Conservation (phyloP, 768 basidiomycete species). For the Udeniomyces megalosporus region DNA sequence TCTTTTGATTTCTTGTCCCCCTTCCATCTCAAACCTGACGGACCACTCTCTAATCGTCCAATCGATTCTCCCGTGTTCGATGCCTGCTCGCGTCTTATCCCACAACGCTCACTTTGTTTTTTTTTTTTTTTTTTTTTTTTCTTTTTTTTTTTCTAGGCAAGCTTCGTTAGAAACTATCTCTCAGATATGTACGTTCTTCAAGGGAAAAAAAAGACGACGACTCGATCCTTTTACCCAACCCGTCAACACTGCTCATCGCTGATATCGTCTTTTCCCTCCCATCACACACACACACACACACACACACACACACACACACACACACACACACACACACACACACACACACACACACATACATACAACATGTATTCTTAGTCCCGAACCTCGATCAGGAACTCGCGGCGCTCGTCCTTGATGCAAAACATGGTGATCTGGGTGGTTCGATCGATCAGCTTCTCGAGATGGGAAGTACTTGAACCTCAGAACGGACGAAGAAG, state of each 20-base stretch:
- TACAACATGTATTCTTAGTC: not conserved
- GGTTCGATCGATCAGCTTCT: conserved; percentile 7
- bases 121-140: not conserved
- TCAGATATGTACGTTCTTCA: not conserved
- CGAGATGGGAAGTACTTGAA: conserved; percentile 11
- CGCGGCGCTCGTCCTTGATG: conserved; percentile 8
- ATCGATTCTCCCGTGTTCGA: not conserved
- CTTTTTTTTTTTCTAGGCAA: not conserved
- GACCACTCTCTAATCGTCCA: too few relatives aligned
- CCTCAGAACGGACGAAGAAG: too few relatives aligned
- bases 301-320: too few relatives aligned
- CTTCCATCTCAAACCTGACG: too few relatives aligned
- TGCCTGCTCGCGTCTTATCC: not conserved
- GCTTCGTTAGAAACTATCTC: not conserved
- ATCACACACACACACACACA: not conserved
- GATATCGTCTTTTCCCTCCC: not conserved
- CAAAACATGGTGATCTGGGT: conserved; percentile 10
- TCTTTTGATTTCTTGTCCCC: too few relatives aligned
- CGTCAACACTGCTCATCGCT: too few relatives aligned
- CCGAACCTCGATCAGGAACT: conserved; percentile 13
- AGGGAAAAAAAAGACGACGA: too few relatives aligned
- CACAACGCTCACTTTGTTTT: not conserved
- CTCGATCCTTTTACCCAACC: too few relatives aligned
- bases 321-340: too few relatives aligned
- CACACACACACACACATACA: too few relatives aligned